Percentiles rank a stretch among this genome's conserved stretches.
These are phyloP conservation scores for Trametes meyenii DNA, from an alignment of 768 basidiomycete genomes.

Conservation along the genomic window DNA sequence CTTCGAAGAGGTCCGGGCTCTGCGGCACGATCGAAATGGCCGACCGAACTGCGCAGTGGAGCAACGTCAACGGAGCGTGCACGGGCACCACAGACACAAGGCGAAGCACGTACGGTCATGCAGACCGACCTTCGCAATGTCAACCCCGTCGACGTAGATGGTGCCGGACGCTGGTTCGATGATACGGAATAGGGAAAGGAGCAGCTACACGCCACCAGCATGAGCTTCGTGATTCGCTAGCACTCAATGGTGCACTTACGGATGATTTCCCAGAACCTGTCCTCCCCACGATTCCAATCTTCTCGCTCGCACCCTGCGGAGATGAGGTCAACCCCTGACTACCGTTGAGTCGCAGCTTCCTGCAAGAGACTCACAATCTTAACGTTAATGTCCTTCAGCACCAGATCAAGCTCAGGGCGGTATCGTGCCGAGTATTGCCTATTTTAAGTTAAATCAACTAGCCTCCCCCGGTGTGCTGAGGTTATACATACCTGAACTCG, in stretches of 20 bases:
- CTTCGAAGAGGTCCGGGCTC: slow-evolving; percentile 51
- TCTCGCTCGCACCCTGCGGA: slow-evolving; percentile 53
- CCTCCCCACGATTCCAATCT: slow-evolving; percentile 86
- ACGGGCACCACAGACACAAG: neutral
- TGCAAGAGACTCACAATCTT: slow-evolving; percentile 51
- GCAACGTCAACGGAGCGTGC: neutral
- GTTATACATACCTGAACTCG: slow-evolving; percentile 63
- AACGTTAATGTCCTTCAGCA: slow-evolving; percentile 76
- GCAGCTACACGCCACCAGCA: slow-evolving; percentile 40
- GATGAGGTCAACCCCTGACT: neutral
- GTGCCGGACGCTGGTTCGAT: slow-evolving; percentile 70
- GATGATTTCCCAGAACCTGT: slow-evolving; percentile 85
- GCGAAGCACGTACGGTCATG: slow-evolving; percentile 55
- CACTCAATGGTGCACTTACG: slow-evolving; percentile 38
- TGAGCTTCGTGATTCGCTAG: neutral
- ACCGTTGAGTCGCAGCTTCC: neutral
- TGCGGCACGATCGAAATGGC: slow-evolving; percentile 88
- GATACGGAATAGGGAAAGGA: slow-evolving; percentile 77
- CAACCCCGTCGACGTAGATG: slow-evolving; percentile 73
- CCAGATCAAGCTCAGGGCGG: slow-evolving; percentile 76
- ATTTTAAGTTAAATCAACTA: neutral
- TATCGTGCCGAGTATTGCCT: slow-evolving; percentile 80
- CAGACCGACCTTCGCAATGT: slow-evolving; percentile 76
- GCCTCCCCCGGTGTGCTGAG: neutral
- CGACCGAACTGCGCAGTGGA: slow-evolving; percentile 57